A percentile compares a stretch with the other conserved stretches of the same genome.
These are phyloP conservation scores for Penicillium herquei DNA, from an alignment of 495 filamentous ascomycete genomes.

Conservation along the genomic window DNA sequence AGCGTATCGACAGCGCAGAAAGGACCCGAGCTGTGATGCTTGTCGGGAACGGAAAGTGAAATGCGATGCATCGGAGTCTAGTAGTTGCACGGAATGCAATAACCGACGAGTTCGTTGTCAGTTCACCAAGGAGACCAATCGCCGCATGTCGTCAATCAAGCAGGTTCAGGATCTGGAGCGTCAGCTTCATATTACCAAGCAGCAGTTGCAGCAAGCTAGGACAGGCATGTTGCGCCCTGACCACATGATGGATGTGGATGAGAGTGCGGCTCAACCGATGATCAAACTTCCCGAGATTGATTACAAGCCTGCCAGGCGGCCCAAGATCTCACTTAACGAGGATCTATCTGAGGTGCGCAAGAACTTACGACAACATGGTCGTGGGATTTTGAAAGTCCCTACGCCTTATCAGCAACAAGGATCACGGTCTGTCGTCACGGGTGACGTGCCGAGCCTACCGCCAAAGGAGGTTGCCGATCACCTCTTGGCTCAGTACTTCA, in stretches of 20 bases:
- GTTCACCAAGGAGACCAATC: slow-evolving; percentile 98
- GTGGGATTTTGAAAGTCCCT: slow-evolving; percentile 80
- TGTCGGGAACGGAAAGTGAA: slow-evolving; percentile 98
- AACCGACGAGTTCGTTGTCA: slow-evolving; percentile 95
- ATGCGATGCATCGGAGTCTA: slow-evolving; percentile 95
- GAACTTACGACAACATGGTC: slow-evolving; percentile 71
- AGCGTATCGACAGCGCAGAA: slow-evolving; percentile 90
- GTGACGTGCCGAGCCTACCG: slow-evolving; percentile 64
- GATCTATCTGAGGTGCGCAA: slow-evolving; percentile 69
- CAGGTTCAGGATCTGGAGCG: slow-evolving; percentile 97
- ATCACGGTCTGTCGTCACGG: slow-evolving; percentile 49
- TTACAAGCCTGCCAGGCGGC: slow-evolving; percentile 60
- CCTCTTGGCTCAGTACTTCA: slow-evolving; percentile 73
- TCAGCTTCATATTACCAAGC: slow-evolving; percentile 72
- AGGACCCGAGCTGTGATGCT: slow-evolving; percentile 97
- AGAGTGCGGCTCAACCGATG: slow-evolving; percentile 53
- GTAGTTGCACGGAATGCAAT: slow-evolving; percentile 93
- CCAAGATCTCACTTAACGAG: slow-evolving; percentile 56
- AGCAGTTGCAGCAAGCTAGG: slow-evolving; percentile 70
- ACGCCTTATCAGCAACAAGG: slow-evolving; percentile 63
- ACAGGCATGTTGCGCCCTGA: slow-evolving; percentile 45
- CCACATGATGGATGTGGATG: slow-evolving; percentile 60
- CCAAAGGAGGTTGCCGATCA: slow-evolving; percentile 68
- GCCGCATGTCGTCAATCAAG: slow-evolving; percentile 98
- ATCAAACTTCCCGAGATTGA: slow-evolving; percentile 71